Evolutionary conservation across 2,329 filamentous ascomycete species (phyloP), one percentile per base, ranked within the genome.

Genomic region (Fusarium setosum): DNA sequence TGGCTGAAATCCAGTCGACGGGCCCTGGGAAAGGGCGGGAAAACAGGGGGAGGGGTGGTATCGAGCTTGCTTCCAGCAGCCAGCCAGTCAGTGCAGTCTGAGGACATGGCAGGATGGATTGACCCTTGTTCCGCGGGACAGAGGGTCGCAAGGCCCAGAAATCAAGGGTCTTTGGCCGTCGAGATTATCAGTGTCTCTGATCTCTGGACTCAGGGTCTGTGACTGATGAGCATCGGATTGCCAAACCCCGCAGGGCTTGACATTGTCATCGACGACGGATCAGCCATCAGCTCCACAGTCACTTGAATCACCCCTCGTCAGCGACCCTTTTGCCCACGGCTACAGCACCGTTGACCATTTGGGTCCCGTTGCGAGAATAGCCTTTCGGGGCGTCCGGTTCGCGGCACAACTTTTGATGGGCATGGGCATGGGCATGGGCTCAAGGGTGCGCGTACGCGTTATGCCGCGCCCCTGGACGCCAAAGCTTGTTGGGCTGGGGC

Each of bases 231-330:
- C 35, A 31, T 23, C 17, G 13, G 44, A n/a, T 31, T 34, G 29
- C 44, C 44, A 23, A 31, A 29, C 32, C 32, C 26, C 58, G 17
- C 52, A 37, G 23, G 23, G 24, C 24, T 24, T 31, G 31, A 58
- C 21, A 65, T 57, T 60, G 23, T 48, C 48, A 59, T 59, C 37
- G 42, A 44, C 37, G 42, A 44, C 48, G 38, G 51, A 58, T 42
- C 47, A 48, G 21, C 55, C 32, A 24, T 38, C 50, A 42, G n/a
- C 34, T 52, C 26, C 35, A 18, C 50, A 21, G 21, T 24, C 41
- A 24, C 34, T 35, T 20, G 41, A 15, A 15, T 34, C 12, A 23
- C 11, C 31, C 32, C 34, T 37, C 37, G 29, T 31, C 29, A 34
- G 32, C 6, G 11, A 13, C 8, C 37, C 7, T 18, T 20, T 20